These are phyloP conservation scores for Lyophyllum shimeji DNA, from an alignment of 768 basidiomycete genomes.

Conservation along the genomic window DNA sequence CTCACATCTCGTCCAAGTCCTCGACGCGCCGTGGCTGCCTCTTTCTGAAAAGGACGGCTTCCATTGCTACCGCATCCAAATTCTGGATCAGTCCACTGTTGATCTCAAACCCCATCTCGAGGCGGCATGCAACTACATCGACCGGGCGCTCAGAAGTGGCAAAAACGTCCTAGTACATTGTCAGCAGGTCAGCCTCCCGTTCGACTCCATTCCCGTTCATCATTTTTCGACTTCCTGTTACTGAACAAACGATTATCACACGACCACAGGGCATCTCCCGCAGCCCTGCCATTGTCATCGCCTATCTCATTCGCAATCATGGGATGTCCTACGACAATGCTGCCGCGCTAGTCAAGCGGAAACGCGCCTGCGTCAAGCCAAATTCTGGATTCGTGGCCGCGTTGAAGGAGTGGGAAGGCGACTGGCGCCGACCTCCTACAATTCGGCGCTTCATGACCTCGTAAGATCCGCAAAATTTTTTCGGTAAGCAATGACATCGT, in stretches of 20 bases:
- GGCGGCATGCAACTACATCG: slow-evolving; percentile 65
- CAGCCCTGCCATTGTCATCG: slow-evolving; percentile 73
- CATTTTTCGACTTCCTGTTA: slow-evolving; percentile 11
- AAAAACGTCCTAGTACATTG: slow-evolving; percentile 76
- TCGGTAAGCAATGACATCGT: slow-evolving; percentile 1
- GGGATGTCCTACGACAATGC: slow-evolving; percentile 75
- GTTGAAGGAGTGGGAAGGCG: slow-evolving; percentile 56
- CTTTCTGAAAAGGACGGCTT: slow-evolving; percentile 42
- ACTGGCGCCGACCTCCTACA: slow-evolving; percentile 21
- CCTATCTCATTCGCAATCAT: slow-evolving; percentile 75
- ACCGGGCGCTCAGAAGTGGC: slow-evolving; percentile 56
- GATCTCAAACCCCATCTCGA: slow-evolving; percentile 72
- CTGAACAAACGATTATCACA: neutral
- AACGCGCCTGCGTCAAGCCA: slow-evolving; percentile 73
- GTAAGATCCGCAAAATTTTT: slow-evolving; percentile 1
- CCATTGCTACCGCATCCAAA: slow-evolving; percentile 64
- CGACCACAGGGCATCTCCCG: slow-evolving; percentile 69
- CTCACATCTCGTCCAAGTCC: slow-evolving; percentile 59
- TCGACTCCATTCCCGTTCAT: slow-evolving; percentile 10
- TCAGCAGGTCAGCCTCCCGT: slow-evolving; percentile 59
- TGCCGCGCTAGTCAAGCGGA: slow-evolving; percentile 55
- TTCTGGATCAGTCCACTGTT: slow-evolving; percentile 58
- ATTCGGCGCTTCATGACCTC: slow-evolving; percentile 22
- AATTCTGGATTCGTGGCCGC: slow-evolving; percentile 73
- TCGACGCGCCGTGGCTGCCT: slow-evolving; percentile 65